Evolutionary conservation across 768 basidiomycete species (phyloP).

Genomic region (Macrolepiota dolichaula): DNA sequence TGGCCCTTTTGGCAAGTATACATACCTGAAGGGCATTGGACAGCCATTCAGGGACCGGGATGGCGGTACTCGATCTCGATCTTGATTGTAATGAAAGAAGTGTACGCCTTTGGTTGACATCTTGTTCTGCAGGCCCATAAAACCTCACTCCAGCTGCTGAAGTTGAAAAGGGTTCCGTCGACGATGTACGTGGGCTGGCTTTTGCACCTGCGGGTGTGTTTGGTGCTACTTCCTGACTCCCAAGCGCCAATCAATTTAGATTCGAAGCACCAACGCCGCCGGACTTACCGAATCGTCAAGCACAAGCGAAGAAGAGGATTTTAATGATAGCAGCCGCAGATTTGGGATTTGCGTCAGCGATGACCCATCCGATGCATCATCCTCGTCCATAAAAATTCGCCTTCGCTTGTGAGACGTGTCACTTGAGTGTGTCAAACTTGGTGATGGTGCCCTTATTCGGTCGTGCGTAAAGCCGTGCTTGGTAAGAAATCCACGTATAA

Average conservation of each 20-base stretch:
- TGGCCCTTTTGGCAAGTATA: not conserved
- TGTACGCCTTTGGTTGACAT: conserved; percentile 1
- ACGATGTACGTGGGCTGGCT: not conserved
- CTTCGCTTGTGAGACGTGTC: conserved; percentile 46
- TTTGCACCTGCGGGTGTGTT: not conserved
- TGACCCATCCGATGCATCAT: conserved; percentile 22
- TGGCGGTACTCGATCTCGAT: not conserved
- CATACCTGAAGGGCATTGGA: conserved; percentile 3
- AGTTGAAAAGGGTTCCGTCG: not conserved
- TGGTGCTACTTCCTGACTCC: not conserved
- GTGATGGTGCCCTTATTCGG: conserved; percentile 14
- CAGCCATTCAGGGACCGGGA: conserved; percentile 9
- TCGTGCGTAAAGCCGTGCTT: conserved; percentile 53
- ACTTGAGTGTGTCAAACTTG: not conserved
- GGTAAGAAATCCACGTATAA: conserved; percentile 59
- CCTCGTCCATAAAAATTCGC: conserved; percentile 25
- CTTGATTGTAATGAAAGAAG: not conserved
- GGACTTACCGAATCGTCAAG: not conserved
- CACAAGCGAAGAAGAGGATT: not conserved
- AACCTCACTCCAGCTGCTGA: not conserved
- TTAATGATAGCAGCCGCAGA: not conserved
- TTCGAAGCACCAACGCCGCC: not conserved
- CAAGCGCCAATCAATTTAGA: not conserved
- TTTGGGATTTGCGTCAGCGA: conserved; percentile 1
- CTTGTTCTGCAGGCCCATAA: not conserved